These are phyloP conservation scores for Aspergillus unguis DNA, from an alignment of 2,329 filamentous ascomycete genomes.

Conservation along the genomic window DNA sequence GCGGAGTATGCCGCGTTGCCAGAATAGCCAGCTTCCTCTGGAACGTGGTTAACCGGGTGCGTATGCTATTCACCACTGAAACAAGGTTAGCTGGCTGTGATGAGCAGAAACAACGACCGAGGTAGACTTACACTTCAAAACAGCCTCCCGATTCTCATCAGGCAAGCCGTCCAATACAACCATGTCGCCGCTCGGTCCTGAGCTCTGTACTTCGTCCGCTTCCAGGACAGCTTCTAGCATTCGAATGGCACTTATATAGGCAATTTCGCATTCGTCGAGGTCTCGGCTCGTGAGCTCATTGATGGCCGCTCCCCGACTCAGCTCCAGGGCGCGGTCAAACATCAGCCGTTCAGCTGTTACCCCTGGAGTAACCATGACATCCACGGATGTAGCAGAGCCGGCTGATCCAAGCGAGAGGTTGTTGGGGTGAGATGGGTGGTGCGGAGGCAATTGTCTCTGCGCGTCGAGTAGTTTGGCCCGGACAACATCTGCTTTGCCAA, in stretches of 20 bases:
- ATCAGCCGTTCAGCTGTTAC: slow-evolving; percentile 95
- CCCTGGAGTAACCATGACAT: slow-evolving; percentile 80
- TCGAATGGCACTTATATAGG: slow-evolving; percentile 86
- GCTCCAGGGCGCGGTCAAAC: slow-evolving; percentile 95
- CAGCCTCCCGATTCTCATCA: slow-evolving; percentile 47
- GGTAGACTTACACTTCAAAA: slow-evolving; percentile 48
- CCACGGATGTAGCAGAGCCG: slow-evolving; percentile 62
- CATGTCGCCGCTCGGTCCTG: slow-evolving; percentile 29
- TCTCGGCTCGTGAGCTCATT: slow-evolving; percentile 94
- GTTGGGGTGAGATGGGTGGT: slow-evolving; percentile 80
- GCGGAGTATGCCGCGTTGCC: slow-evolving; percentile 45
- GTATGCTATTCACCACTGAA: slow-evolving; percentile 50
- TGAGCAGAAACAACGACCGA: neutral
- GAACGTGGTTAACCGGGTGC: slow-evolving; percentile 45
- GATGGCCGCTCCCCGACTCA: slow-evolving; percentile 91
- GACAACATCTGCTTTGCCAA: slow-evolving; percentile 96
- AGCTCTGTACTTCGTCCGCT: slow-evolving; percentile 60
- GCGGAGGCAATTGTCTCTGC: slow-evolving; percentile 75
- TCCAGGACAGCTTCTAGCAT: slow-evolving; percentile 96
- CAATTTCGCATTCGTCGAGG: slow-evolving; percentile 80
- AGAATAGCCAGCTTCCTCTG: slow-evolving; percentile 50
- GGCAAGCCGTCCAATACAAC: slow-evolving; percentile 43
- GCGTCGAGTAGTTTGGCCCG: slow-evolving; percentile 81
- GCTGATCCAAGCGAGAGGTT: slow-evolving; percentile 65
- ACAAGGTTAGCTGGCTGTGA: slow-evolving; percentile 21